Evolutionary conservation across 768 basidiomycete genomes (phyloP), one percentile per base, ranked within the genome.

Genomic region (Boletus vermiculosoides): DNA sequence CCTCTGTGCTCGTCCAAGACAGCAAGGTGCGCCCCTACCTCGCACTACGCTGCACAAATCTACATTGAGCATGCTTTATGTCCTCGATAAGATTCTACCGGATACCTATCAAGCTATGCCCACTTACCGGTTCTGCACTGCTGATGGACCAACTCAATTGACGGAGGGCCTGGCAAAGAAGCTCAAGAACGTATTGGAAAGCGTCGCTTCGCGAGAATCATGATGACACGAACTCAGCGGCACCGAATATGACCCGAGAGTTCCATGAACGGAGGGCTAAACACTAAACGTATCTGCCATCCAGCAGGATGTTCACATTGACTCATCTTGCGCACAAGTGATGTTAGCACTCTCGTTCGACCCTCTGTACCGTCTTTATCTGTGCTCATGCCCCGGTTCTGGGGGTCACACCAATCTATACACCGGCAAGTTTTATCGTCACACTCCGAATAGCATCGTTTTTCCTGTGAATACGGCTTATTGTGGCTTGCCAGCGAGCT

Each of bases 81-180:
- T 36, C 4, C 16, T 45, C 39, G n/a, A 31, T 4, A 62, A 89
- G 88, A 86, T 90, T 33, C 65, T 80, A 11, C 66, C 84, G 0
- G 83, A 88, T 28, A 93, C 90, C 2, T 93, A 92, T 62, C 83
- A 88, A 64, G 79, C 87, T 6, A 92, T 93, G 91, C 90, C 90
- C 0, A 79, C 91, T 8, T 93, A 93, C 69, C 83, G 92, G 20
- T 57, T 92, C 18, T 91, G 87, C 71, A 93, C 92, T 1, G 70
- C 80, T 12, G 88, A 92, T 56, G 92, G 91, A 3, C 72, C 88
- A 0, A 77, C 79, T 1, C 81, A 83, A 56, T 78, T 93, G 49
- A 89, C 90, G 0, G 82, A 83, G 6, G 89, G 87, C 3, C 76
- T 92, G 10, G 78, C 81, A 37, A 66, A 69, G 58, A 76, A 79